phyloP scores from a whole-genome alignment of 352 stramenopile genomes.

The Pythium dissotocum region DNA sequence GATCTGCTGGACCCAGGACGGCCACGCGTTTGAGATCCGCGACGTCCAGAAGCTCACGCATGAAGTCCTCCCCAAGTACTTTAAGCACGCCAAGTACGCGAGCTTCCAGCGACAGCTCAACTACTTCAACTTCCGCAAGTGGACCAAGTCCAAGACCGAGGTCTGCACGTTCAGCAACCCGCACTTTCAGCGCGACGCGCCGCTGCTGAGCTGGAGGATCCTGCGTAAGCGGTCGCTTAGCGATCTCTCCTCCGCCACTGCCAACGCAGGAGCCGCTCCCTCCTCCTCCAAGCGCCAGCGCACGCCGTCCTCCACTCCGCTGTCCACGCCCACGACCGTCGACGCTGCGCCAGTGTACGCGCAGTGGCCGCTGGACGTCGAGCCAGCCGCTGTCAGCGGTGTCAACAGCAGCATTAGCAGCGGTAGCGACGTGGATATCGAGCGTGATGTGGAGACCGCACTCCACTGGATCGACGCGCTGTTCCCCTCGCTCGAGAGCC shows the following conservation, averaged over 20 bases:
- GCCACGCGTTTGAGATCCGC: slow-evolving; percentile 37
- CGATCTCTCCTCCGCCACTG: not conserved
- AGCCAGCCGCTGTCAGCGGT: not conserved
- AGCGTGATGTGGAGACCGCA: not conserved
- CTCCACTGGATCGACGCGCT: slow-evolving; percentile 68
- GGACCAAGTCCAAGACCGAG: slow-evolving; percentile 80
- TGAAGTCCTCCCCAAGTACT: slow-evolving; percentile 87
- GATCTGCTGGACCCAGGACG: slow-evolving; percentile 34
- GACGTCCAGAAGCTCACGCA: slow-evolving; percentile 40
- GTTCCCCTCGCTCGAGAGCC: slow-evolving; percentile 54
- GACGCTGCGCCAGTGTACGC: slow-evolving; percentile 13
- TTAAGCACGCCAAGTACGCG: slow-evolving; percentile 94
- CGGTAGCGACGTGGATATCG: slow-evolving; percentile 20
- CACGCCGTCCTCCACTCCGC: not conserved
- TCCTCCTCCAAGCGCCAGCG: not conserved
- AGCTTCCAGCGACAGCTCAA: slow-evolving; percentile 94
- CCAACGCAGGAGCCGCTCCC: not conserved
- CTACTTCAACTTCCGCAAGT: slow-evolving; percentile 94
- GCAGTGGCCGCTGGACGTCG: slow-evolving; percentile 8
- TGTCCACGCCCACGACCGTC: not conserved
- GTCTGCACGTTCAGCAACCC: slow-evolving; percentile 81
- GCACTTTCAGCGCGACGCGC: slow-evolving; percentile 63
- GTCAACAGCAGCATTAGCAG: not conserved
- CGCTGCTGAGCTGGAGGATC: slow-evolving; percentile 50
- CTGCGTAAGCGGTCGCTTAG: slow-evolving; percentile 46